Percentiles rank a stretch among this genome's conserved stretches.
phyloP scores from a whole-genome alignment of 129 eudicot genomes.

The Arctium lappa region DNA sequence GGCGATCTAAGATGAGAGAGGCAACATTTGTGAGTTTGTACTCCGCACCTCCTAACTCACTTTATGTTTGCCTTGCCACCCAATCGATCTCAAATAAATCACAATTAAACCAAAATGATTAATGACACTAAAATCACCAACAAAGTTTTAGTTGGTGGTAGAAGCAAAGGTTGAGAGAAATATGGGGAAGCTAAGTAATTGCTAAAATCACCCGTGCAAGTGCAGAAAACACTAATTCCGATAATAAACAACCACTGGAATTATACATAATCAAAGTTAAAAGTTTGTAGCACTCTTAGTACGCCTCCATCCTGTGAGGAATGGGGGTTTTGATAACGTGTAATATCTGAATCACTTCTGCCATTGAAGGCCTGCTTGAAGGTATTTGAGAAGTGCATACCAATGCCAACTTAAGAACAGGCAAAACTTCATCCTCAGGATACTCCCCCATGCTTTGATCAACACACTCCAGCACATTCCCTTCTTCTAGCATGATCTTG shows the following conservation, averaged over 20 bases:
- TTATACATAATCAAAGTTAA: conserved; percentile 19
- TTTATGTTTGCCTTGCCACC: too few species aligned
- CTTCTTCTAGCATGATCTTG: conserved; percentile 69
- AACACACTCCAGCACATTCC: conserved; percentile 75
- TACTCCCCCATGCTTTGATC: conserved; percentile 65
- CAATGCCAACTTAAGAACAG: conserved; percentile 76
- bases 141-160: neutral
- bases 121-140: too few species aligned
- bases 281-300: conserved; percentile 8
- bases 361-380: conserved; percentile 93
- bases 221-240: neutral
- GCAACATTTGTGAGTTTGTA: too few species aligned
- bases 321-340: conserved; percentile 80
- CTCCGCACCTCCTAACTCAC: too few species aligned
- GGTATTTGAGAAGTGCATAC: conserved; percentile 93
- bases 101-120: too few species aligned
- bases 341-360: conserved; percentile 81
- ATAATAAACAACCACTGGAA: neutral
- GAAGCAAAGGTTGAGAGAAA: neutral
- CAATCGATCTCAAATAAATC: too few species aligned
- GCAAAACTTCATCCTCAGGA: conserved; percentile 88
- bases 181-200: neutral
- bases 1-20: too few species aligned
- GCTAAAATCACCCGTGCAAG: conserved; percentile 4
- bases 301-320: conserved; percentile 49